Evolutionary conservation across 2,329 filamentous ascomycete genomes (phyloP), one percentile per base, ranked within the genome.

Genomic region (Alternaria solani): DNA sequence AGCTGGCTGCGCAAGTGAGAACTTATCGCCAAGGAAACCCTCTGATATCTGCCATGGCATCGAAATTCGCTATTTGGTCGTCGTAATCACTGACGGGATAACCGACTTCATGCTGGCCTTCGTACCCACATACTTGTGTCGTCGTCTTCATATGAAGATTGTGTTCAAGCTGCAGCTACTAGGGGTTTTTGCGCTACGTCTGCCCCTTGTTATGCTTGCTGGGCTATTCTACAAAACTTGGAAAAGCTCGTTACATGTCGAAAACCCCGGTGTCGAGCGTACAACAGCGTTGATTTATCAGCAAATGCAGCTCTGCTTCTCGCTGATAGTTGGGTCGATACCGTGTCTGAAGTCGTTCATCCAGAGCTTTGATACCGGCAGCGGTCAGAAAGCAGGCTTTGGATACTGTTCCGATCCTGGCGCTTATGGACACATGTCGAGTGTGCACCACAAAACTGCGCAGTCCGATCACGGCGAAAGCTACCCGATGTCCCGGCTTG

Each of bases 151-250:
- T 18, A 76, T 76, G 73, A 57, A 58, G 3, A 18, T 59, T 3
- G 6, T 7, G 4, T 57, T 71, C 36, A 77, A 77, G 51, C 11
- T 74, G 6, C 71, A 73, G 46, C 70, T 77, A n/a, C 41, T 72
- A 3, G 57, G 64, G 0, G 61, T 72, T 2, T 77, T 77, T 39
- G 60, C 66, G 12, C 57, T 71, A 20, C 68, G 73, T 0, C 28
- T 72, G n/a, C 70, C 66, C 1, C 58, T 71, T 2, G 16, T 70
- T 6, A 41, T 57, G 1, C 55, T 70, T 18, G 42, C 42, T 9
- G 42, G 25, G 0, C 2, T 46, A 26, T 46, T 46, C 42, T 46
- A 46, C 42, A 7, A 5, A 0, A 28, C 42, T 0, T 46, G 42
- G 42, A 46, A n/a, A 1, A 30, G 42, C 42, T 46, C 42, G 42